A percentile compares a stretch with the other conserved stretches of the same genome.
Evolutionary conservation across 2,329 filamentous ascomycete genomes (phyloP).

Genomic region (Ceratocystis colombiana): DNA sequence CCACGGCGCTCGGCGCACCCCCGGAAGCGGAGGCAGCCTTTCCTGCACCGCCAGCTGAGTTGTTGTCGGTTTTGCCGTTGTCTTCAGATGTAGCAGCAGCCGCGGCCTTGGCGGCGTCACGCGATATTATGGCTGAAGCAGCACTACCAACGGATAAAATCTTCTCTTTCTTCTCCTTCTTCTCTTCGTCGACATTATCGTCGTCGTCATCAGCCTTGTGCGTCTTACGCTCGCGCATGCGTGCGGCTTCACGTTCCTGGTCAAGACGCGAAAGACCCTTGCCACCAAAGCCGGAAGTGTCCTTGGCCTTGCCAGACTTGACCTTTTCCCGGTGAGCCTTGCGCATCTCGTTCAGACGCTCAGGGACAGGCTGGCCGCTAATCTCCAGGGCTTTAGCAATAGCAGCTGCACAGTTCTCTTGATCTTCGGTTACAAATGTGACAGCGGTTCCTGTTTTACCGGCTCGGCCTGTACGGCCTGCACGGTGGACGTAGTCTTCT

Average conservation of each 20-base stretch:
- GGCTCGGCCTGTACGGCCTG: constrained; percentile 84
- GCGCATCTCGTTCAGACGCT: constrained; percentile 54
- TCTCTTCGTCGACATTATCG: constrained; percentile 72
- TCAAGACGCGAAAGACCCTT: constrained; percentile 89
- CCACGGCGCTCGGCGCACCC: constrained; percentile 38
- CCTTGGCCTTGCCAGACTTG: constrained; percentile 83
- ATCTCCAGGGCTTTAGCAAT: constrained; percentile 88
- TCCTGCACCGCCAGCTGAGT: constrained; percentile 26
- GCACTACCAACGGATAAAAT: constrained; percentile 56
- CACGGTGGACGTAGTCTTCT: constrained; percentile 93
- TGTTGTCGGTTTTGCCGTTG: constrained; percentile 26
- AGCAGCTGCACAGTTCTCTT: constrained; percentile 81
- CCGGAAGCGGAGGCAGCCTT: constrained; percentile 30
- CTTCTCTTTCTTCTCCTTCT: constrained; percentile 60
- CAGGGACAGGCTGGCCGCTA: constrained; percentile 74
- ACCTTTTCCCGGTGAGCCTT: constrained; percentile 78
- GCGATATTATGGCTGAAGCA: constrained; percentile 49
- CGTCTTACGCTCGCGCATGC: constrained; percentile 74
- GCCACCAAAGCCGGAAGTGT: constrained; percentile 82
- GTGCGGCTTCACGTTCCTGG: constrained; percentile 77
- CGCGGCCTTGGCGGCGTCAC: constrained; percentile 40
- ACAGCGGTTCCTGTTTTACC: constrained; percentile 92
- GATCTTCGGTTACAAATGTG: constrained; percentile 83
- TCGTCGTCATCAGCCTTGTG: constrained; percentile 80
- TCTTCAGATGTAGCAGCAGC: constrained; percentile 29